Evolutionary conservation across 352 stramenopile species (phyloP), one percentile per base, ranked within the genome.

Genomic region (Saprolegnia diclina): DNA sequence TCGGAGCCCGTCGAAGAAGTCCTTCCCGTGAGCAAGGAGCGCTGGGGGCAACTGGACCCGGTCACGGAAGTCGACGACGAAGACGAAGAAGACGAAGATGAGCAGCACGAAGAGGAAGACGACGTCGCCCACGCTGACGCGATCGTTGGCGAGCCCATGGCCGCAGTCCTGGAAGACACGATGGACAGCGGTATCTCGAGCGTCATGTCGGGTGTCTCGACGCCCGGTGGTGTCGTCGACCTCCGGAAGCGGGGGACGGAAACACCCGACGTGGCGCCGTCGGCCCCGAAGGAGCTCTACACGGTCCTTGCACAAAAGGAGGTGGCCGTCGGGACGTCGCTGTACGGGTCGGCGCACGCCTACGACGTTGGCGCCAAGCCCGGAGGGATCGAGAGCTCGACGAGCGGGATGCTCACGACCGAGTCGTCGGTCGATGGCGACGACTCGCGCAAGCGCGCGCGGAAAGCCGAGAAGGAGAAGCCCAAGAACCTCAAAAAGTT

Each of bases 401-500:
- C 63, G 4, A 63, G 66, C 45, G 61, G 71, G 13, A 74, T 75
- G 4, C 75, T 77, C 6, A 65, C 73, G 0, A 65, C 78, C 22
- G 71, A 80, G 0, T 71, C 65, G 13, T 46, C 32, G 11, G 77
- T 77, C 42, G 82, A 89, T 44, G 78, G 85, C 40, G 79, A 87
- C 24, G 79, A 88, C 44, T 74, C 72, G 3, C 71, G 76, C 32
- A 82, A 79, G 64, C 89, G 89, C 75, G 89, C 88, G 69, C 90
- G 89, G 72, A 87, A 83, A 68, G 72, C 72, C 59, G 89, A 91
- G 76, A 83, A 75, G 4, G 80, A 91, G 56, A 89, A 91, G 76
- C 82, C 77, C 74, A 90, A 90, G 75, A 90, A 89, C 68, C 80
- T 85, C 74, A 92, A 92, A 73, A 82, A 90, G 64, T 92, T 90